Percentiles rank a stretch among this genome's conserved stretches.
These are phyloP conservation scores for Pythium brachiatum DNA, from an alignment of 352 stramenopile species.

Conservation along the genomic window DNA sequence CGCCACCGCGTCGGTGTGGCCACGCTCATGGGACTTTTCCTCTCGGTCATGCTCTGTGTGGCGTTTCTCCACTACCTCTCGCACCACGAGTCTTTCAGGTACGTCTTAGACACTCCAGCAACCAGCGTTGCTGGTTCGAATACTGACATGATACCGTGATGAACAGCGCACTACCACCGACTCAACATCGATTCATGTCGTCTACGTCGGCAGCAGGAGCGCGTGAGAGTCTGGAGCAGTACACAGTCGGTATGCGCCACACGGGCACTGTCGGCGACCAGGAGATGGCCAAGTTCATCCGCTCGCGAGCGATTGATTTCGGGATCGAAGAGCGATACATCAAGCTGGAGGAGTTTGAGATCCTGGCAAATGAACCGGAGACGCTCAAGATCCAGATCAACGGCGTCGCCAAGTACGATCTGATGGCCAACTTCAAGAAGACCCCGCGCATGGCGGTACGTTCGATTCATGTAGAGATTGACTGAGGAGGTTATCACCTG, in stretches of 20 bases:
- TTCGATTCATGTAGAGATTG: too few species aligned
- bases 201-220: conserved; percentile 62
- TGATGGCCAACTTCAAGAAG: conserved; percentile 41
- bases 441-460: conserved; percentile 30
- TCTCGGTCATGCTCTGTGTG: conserved; percentile 64
- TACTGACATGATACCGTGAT: background rate
- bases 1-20: conserved; percentile 56
- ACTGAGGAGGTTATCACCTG: too few species aligned
- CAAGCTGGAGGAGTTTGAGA: conserved; percentile 83
- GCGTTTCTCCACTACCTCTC: conserved; percentile 59
- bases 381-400: conserved; percentile 48
- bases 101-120: conserved; percentile 4
- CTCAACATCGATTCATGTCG: conserved; percentile 76
- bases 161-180: conserved; percentile 60
- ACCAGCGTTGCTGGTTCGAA: background rate
- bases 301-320: conserved; percentile 64
- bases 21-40: conserved; percentile 51
- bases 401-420: conserved; percentile 20
- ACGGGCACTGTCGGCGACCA: conserved; percentile 61
- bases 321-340: conserved; percentile 71
- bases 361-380: conserved; percentile 72
- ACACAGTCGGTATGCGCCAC: conserved; percentile 52
- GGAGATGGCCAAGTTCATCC: conserved; percentile 80
- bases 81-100: conserved; percentile 74
- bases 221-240: conserved; percentile 71